Base-by-base conservation (phyloP, 768 basidiomycete species). In the Trametopsis cervina region DNA sequence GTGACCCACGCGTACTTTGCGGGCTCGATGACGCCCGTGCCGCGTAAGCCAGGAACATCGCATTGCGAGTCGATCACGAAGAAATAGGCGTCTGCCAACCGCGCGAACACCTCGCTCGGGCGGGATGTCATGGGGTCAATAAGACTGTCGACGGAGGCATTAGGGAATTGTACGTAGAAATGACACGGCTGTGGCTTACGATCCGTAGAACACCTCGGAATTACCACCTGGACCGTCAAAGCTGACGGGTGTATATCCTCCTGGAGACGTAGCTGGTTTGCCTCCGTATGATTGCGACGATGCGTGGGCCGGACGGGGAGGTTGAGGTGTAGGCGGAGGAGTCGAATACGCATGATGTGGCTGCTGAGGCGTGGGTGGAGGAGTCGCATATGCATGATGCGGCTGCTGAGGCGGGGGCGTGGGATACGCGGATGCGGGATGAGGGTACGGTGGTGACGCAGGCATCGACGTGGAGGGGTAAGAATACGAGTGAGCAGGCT, bases 21-120 rank as follows among this genome's bases (percentile, higher is more conserved):
- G 37, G 46, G 46, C 46, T 47, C 46, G 38, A 47, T 27, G 23
- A 47, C 37, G 12, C 46, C 46, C 4, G 46, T 47, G 20, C 38
- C 38, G 37, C 38, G 36, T 17, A 47, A 33, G n/a, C 46, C 46
- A 13, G 36, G 46, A n/a, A 47, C 27, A 25, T 47, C 46, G 38
- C 46, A 47, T 4, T 38, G 15, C 22, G 38, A 39, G 38, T 47
- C 46, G 10, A 40, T 7, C 36, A 24, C 38, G 46, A 47, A 47
- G 37, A 47, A 47, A 4, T 10, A 40, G 10, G 46, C 46, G 17
- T 47, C 46, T 18, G 37, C 12, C 20, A 47, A 15, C 4, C 46
- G 46, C n/a, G 46, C 22, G 5, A 47, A 39, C 10, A 47, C 36
- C 18, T 23, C 22, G 15, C 37, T 39, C 18, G 46, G 46, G 12